Evolutionary conservation across 345 rosid species (phyloP).

Genomic region (Laguncularia racemosa): DNA sequence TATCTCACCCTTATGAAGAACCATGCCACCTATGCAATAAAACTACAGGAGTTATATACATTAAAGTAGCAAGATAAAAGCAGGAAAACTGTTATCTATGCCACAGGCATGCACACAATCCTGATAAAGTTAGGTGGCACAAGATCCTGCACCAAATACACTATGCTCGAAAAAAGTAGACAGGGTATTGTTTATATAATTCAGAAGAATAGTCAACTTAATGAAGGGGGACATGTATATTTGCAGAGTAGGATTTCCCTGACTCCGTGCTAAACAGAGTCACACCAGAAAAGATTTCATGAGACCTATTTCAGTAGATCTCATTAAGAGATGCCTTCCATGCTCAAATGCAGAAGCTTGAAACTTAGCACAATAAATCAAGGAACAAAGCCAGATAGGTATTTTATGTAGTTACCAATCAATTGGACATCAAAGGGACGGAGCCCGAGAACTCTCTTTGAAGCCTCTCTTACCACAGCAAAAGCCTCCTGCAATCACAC

Average conservation of each 20-base stretch:
- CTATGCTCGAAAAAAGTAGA: no score
- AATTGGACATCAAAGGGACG: conserved; percentile 90
- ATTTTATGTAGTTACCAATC: conserved; percentile 42
- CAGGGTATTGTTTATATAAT: no score
- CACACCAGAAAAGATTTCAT: no score
- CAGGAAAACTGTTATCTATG: not conserved
- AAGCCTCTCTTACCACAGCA: conserved; percentile 93
- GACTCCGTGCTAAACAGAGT: no score
- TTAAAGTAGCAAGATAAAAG: not conserved
- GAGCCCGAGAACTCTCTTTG: conserved; percentile 83
- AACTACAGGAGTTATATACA: not conserved
- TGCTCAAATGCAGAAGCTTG: not conserved
- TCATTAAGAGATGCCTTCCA: no score
- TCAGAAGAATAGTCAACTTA: no score
- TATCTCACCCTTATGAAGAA: conserved; percentile 95
- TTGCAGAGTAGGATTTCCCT: no score
- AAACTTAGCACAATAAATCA: not conserved
- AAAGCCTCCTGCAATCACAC: conserved; percentile 65
- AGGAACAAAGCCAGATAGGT: not conserved
- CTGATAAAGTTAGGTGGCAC: no score
- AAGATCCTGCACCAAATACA: no score
- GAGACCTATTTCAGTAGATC: no score
- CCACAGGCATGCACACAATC: not conserved
- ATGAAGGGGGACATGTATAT: no score
- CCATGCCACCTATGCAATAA: conserved; percentile 75